Percentiles rank a stretch among this genome's conserved stretches.
Evolutionary conservation across 129 eudicot genomes (phyloP).

Genomic region (Smallanthus sonchifolius): DNA sequence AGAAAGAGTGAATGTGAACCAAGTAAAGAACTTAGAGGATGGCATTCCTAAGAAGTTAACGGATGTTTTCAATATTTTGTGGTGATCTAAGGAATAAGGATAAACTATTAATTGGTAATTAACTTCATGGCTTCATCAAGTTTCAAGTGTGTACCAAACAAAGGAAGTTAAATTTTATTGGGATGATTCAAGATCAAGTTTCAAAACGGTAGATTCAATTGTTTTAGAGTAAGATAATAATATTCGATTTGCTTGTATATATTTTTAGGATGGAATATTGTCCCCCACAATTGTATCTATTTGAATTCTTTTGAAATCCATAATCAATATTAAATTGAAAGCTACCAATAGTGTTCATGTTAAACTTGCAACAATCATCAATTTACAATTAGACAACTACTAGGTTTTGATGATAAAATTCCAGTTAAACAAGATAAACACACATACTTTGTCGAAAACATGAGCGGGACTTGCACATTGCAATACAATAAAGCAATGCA

Average conservation of each 20-base stretch:
- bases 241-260: background rate
- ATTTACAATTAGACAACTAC: no score
- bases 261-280: background rate
- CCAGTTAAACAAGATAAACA: no score
- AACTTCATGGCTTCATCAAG: background rate
- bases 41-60: background rate
- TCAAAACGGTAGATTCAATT: background rate
- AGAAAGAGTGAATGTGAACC: background rate
- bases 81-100: constrained; percentile 3
- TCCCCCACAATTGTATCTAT: background rate
- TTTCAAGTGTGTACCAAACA: background rate
- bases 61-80: background rate
- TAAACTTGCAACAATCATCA: no score
- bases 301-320: background rate
- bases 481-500: no score
- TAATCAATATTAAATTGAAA: no score
- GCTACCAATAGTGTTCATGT: no score
- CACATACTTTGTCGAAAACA: no score
- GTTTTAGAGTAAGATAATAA: background rate
- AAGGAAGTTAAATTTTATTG: background rate
- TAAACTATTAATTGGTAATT: background rate
- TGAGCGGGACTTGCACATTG: no score
- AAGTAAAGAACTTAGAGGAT: background rate
- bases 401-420: no score
- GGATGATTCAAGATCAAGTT: background rate